phyloP scores from a whole-genome alignment of 352 stramenopile species.

The Pythium dissotocum region DNA sequence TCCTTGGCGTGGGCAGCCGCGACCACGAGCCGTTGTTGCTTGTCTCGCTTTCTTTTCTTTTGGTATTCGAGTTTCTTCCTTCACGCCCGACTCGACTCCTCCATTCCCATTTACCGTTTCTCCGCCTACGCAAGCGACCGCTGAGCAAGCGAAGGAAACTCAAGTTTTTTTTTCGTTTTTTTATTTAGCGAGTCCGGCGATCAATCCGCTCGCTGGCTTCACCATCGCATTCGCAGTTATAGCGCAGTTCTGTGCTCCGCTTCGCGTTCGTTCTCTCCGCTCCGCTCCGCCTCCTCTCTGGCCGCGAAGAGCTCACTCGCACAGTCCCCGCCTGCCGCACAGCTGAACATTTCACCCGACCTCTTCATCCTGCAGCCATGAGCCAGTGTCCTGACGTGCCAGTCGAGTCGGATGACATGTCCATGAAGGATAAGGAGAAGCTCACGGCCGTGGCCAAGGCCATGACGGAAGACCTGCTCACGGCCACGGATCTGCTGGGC shows the following conservation, averaged over 20 bases:
- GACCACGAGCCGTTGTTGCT: neutral
- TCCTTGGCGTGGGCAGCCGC: neutral
- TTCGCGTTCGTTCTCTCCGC: neutral
- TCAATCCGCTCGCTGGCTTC: conserved; percentile 4
- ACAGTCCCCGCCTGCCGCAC: conserved; percentile 1
- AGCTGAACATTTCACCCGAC: neutral
- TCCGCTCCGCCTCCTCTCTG: neutral
- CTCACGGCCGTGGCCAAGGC: conserved; percentile 72
- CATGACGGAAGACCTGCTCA: conserved; percentile 80
- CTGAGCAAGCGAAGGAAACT: conserved; percentile 6
- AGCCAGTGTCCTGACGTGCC: conserved; percentile 12
- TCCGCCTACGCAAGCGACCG: conserved; percentile 14
- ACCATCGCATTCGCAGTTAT: neutral
- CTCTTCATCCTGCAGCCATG: neutral
- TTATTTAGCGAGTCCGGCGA: conserved; percentile 11
- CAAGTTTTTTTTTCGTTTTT: conserved; percentile 11
- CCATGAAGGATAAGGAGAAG: conserved; percentile 61
- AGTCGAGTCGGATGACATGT: conserved; percentile 38
- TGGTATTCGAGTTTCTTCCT: neutral
- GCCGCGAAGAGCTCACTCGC: conserved; percentile 1
- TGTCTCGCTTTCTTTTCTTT: conserved; percentile 3
- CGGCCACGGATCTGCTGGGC: conserved; percentile 72
- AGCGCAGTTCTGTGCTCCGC: neutral
- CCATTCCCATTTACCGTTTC: conserved; percentile 17
- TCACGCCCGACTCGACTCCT: conserved; percentile 3